These are phyloP conservation scores for Solanum ossicruentum DNA, from an alignment of 257 asterid species.

Conservation along the genomic window DNA sequence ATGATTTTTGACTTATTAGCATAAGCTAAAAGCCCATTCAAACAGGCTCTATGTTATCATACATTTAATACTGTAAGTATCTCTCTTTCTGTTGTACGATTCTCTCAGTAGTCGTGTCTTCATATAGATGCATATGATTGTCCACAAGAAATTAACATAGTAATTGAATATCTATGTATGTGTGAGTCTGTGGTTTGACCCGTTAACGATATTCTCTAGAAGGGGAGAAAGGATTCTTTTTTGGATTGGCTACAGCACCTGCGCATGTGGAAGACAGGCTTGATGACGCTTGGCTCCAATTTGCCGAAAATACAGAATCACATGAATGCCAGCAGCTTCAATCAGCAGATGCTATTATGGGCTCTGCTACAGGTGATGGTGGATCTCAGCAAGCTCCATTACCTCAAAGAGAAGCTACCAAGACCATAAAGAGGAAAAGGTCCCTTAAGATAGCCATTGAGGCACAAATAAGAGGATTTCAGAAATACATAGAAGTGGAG, in stretches of 20 bases:
- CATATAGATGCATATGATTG: neutral
- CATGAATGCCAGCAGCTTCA: slow-evolving; percentile 9
- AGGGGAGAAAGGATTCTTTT: slow-evolving; percentile 66
- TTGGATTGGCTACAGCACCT: slow-evolving; percentile 95
- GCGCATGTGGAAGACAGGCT: slow-evolving; percentile 96
- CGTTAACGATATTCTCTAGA: slow-evolving; percentile 15
- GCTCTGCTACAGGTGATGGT: slow-evolving; percentile 57
- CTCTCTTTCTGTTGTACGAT: neutral
- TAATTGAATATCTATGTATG: neutral
- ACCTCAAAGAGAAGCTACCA: slow-evolving; percentile 26
- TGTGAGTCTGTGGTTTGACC: neutral
- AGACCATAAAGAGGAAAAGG: slow-evolving; percentile 53
- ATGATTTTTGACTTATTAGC: too few relatives aligned
- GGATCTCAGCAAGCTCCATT: slow-evolving; percentile 52
- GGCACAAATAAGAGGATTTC: slow-evolving; percentile 80
- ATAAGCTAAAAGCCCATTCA: neutral
- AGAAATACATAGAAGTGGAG: slow-evolving; percentile 53
- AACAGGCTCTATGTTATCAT: neutral
- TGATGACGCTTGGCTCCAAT: slow-evolving; percentile 95
- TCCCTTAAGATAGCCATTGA: slow-evolving; percentile 67
- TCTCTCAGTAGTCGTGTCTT: neutral
- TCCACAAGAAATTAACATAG: neutral
- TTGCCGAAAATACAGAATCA: slow-evolving; percentile 61
- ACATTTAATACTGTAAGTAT: neutral
- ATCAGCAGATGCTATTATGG: slow-evolving; percentile 53